Conservation (phyloP, 2,329 filamentous ascomycete genomes). For the Alternaria sp. region DNA sequence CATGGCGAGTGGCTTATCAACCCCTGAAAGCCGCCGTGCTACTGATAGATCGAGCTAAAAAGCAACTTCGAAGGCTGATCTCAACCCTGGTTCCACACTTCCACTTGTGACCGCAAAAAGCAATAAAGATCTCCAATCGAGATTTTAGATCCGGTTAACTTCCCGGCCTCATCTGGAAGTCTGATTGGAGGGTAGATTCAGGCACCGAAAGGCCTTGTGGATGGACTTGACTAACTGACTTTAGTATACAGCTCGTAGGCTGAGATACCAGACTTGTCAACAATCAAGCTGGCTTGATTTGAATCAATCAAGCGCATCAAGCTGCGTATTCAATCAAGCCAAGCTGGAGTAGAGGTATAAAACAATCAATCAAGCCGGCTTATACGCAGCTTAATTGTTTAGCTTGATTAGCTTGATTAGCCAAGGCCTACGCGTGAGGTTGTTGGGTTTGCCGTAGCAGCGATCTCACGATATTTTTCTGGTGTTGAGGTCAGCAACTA, state of each 20-base stretch:
- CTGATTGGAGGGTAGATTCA: not conserved
- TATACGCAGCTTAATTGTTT: too few relatives aligned
- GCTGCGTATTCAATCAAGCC: too few relatives aligned
- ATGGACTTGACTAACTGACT: not conserved
- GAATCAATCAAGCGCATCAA: too few relatives aligned
- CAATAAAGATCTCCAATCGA: not conserved
- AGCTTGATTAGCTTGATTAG: too few relatives aligned
- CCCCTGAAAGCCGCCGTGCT: not conserved
- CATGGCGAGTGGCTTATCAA: not conserved
- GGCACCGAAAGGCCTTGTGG: not conserved
- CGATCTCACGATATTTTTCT: too few relatives aligned
- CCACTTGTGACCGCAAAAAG: not conserved
- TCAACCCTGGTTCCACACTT: not conserved
- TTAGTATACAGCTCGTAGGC: not conserved
- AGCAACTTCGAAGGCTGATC: not conserved
- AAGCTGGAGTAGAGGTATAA: too few relatives aligned
- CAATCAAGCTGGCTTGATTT: too few relatives aligned
- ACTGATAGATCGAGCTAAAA: not conserved
- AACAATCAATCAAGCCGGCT: too few relatives aligned
- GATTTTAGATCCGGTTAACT: not conserved
- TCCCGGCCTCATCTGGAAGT: not conserved
- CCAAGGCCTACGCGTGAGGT: too few relatives aligned
- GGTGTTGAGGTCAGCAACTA: too few relatives aligned
- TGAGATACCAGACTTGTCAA: too few relatives aligned
- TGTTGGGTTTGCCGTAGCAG: too few relatives aligned